These are phyloP conservation scores for Berberis thunbergii DNA, from an alignment of 164 flowering plant species.

Conservation along the genomic window DNA sequence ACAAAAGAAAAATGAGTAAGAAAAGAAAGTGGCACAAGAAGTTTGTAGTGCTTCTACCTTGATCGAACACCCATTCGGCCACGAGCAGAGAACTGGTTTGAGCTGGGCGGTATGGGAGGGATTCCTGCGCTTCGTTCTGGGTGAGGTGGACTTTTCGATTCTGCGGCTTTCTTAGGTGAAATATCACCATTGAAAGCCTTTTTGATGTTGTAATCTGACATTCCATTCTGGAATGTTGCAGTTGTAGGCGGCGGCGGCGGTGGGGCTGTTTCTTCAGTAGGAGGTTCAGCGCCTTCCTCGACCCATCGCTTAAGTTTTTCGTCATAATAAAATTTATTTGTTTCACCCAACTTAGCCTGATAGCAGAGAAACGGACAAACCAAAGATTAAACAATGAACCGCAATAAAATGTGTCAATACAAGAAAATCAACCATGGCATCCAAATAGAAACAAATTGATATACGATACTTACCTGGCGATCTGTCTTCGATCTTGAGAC, in stretches of 20 bases:
- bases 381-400: not conserved
- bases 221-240: slow-evolving; percentile 53
- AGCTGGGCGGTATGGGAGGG: slow-evolving; percentile 72
- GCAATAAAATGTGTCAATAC: not conserved
- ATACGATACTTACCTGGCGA: slow-evolving; percentile 41
- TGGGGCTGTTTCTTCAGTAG: slow-evolving; percentile 71
- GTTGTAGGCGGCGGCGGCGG: slow-evolving; percentile 78
- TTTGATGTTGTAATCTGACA: slow-evolving; percentile 39
- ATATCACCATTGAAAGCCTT: slow-evolving; percentile 36
- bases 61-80: slow-evolving; percentile 79
- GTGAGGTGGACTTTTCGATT: slow-evolving; percentile 26
- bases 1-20: not conserved
- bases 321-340: slow-evolving; percentile 84
- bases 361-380: slow-evolving; percentile 1
- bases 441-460: not conserved
- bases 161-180: slow-evolving; percentile 33
- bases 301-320: slow-evolving; percentile 97
- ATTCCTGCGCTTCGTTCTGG: slow-evolving; percentile 50
- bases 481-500: slow-evolving; percentile 51
- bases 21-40: not conserved
- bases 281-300: slow-evolving; percentile 83
- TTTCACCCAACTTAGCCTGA: slow-evolving; percentile 92
- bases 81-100: slow-evolving; percentile 87
- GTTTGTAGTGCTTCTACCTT: slow-evolving; percentile 31
- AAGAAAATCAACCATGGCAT: not conserved